Conservation (phyloP, 305 asterid species). For the Ilex paraguariensis region DNA sequence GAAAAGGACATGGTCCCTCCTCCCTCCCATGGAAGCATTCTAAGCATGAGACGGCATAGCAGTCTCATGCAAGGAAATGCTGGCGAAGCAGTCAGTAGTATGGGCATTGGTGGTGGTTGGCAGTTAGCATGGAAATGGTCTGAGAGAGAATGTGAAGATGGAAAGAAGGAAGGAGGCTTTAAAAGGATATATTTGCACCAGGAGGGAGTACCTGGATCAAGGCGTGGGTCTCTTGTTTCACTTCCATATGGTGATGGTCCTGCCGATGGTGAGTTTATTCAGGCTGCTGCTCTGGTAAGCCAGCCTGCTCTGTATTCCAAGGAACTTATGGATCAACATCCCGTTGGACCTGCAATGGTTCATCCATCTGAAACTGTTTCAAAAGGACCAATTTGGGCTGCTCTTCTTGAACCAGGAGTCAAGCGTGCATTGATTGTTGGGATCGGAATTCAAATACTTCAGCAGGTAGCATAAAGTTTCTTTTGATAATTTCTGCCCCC, state of each 20-base stretch:
- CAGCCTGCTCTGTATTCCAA: slow-evolving; percentile 73
- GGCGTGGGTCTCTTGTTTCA: slow-evolving; percentile 80
- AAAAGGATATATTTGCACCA: slow-evolving; percentile 77
- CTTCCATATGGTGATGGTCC: slow-evolving; percentile 53
- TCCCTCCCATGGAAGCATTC: slow-evolving; percentile 46
- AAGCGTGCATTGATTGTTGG: slow-evolving; percentile 75
- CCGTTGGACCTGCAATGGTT: slow-evolving; percentile 80
- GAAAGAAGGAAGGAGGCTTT: slow-evolving; percentile 70
- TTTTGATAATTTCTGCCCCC: neutral
- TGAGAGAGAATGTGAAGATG: slow-evolving; percentile 65
- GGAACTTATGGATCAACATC: slow-evolving; percentile 50
- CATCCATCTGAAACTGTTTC: slow-evolving; percentile 62
- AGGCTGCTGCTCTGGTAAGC: slow-evolving; percentile 84
- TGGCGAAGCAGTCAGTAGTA: slow-evolving; percentile 51
- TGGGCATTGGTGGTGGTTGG: slow-evolving; percentile 97
- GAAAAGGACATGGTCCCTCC: slow-evolving; percentile 48
- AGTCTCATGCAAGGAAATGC: slow-evolving; percentile 47
- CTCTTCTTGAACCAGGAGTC: slow-evolving; percentile 87
- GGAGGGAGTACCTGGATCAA: slow-evolving; percentile 55
- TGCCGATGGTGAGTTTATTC: slow-evolving; percentile 55
- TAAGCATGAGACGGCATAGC: slow-evolving; percentile 55
- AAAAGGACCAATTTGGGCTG: slow-evolving; percentile 42
- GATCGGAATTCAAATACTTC: slow-evolving; percentile 68
- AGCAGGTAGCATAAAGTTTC: slow-evolving; percentile 51
- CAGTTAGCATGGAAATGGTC: slow-evolving; percentile 92